Conservation (phyloP, 192 early-diverging fungal species). For the Linnemannia schmuckeri region DNA sequence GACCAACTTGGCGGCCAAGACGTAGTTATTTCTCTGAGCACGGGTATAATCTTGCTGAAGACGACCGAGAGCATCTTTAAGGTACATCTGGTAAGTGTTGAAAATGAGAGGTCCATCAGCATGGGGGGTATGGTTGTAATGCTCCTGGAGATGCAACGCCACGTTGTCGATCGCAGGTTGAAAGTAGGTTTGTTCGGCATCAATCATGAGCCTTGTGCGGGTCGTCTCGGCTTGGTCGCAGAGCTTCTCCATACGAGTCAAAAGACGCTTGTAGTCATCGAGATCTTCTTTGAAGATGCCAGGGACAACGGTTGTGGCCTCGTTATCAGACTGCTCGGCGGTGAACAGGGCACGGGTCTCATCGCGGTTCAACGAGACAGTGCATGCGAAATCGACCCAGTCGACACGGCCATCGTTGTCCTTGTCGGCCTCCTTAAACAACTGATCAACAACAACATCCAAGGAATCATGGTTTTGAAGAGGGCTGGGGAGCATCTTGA, state of each 20-base stretch:
- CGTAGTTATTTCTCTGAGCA: conserved; percentile 77
- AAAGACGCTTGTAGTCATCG: conserved; percentile 74
- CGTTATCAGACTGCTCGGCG: conserved; percentile 7
- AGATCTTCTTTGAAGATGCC: conserved; percentile 67
- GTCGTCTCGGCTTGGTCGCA: conserved; percentile 69
- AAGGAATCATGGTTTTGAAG: conserved; percentile 8
- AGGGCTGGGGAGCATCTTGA: conserved; percentile 38
- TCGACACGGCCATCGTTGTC: conserved; percentile 73
- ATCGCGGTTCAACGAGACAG: conserved; percentile 74
- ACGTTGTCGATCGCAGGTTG: conserved; percentile 95
- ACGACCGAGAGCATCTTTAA: conserved; percentile 71
- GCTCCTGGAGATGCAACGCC: conserved; percentile 73
- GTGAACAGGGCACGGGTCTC: conserved; percentile 63
- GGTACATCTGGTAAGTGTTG: conserved; percentile 98
- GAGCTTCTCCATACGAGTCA: conserved; percentile 77
- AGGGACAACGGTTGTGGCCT: background rate
- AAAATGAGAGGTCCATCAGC: conserved; percentile 75
- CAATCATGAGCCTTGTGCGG: conserved; percentile 86
- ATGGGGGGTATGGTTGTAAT: conserved; percentile 72
- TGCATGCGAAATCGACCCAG: conserved; percentile 73
- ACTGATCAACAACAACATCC: conserved; percentile 33
- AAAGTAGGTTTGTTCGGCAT: conserved; percentile 94
- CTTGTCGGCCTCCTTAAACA: conserved; percentile 63
- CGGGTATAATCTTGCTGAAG: conserved; percentile 75
- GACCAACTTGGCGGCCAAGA: conserved; percentile 87